phyloP scores from a whole-genome alignment of 306 rosid genomes.

The Sechiopsis laciniata region DNA sequence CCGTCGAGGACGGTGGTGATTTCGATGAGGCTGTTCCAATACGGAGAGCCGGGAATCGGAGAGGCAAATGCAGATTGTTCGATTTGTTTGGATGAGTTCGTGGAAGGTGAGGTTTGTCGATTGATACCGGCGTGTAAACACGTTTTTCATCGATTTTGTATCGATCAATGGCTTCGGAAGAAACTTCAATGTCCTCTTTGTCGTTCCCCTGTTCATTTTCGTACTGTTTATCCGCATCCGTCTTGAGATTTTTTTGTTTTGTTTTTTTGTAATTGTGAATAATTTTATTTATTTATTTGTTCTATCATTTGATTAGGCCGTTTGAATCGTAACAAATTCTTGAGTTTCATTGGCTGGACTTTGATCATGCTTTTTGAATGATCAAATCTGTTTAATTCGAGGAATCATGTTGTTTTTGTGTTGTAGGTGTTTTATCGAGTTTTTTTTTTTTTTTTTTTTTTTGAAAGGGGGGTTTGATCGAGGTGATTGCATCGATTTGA shows the following conservation, averaged over 20 bases:
- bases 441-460: no score
- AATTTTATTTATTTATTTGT: neutral
- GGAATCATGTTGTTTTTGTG: neutral
- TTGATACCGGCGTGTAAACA: neutral
- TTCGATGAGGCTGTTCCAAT: neutral
- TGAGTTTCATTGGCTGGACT: neutral
- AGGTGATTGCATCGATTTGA: neutral
- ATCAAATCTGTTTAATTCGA: neutral
- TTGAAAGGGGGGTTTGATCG: no score
- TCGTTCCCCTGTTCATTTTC: conserved; percentile 14
- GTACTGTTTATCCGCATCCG: neutral
- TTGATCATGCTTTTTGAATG: neutral
- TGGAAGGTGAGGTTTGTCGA: conserved; percentile 1
- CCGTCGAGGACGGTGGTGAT: no score
- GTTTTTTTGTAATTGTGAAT: neutral
- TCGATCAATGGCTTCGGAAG: conserved; percentile 10
- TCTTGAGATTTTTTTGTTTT: neutral
- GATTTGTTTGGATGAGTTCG: conserved; percentile 9
- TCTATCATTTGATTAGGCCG: neutral
- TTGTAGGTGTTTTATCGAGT: neutral
- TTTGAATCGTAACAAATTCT: neutral
- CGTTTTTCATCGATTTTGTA: conserved; percentile 9
- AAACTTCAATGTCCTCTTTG: conserved; percentile 5
- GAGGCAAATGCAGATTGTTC: conserved; percentile 9
- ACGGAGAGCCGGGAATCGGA: neutral